Evolutionary conservation across 257 asterid species (phyloP).

Genomic region (Solanum boliviense): DNA sequence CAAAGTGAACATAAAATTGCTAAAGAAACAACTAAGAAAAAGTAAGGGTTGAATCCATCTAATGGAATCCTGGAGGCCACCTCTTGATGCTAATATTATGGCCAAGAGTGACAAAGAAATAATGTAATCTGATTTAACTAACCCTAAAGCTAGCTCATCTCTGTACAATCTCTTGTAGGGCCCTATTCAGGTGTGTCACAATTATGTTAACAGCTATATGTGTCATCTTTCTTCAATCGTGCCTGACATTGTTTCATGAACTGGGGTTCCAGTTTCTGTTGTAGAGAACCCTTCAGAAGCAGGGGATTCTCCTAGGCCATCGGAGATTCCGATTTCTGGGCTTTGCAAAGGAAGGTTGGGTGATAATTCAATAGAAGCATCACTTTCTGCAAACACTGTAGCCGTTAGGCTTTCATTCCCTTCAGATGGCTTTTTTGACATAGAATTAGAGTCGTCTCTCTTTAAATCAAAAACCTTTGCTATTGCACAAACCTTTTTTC

Average conservation of each 20-base stretch:
- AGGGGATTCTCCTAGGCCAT: conserved; percentile 1
- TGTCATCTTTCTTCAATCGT: background rate
- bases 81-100: background rate
- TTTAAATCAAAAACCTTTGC: no score
- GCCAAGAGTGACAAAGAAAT: background rate
- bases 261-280: conserved; percentile 19
- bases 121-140: background rate
- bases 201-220: background rate
- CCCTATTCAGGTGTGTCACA: background rate
- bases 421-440: no score
- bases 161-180: background rate
- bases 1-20: background rate
- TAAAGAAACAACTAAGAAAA: background rate
- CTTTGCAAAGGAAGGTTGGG: background rate
- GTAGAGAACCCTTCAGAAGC: conserved; percentile 21
- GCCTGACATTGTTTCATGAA: background rate
- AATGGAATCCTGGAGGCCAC: background rate
- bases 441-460: no score
- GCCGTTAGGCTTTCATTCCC: no score
- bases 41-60: background rate
- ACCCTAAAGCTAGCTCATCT: background rate
- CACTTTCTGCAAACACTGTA: no score
- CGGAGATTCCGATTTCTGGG: conserved; percentile 9
- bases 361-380: no score
- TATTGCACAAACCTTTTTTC: no score